A percentile compares a stretch with the other conserved stretches of the same genome.
Conservation (phyloP, 164 flowering plant genomes). For the Hamamelis virginiana region DNA sequence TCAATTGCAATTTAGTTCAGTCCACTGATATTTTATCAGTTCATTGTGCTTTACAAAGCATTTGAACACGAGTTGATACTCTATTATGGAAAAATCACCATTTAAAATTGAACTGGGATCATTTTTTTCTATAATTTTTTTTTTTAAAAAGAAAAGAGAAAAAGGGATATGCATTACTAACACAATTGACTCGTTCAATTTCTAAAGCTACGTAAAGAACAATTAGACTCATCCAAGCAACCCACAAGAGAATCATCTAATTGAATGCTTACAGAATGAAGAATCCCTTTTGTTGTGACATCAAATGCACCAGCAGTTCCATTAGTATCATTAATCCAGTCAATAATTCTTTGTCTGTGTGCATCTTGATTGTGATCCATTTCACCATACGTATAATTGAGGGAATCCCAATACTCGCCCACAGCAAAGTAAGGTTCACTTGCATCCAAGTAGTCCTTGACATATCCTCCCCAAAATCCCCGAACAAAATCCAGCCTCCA, state of each 20-base stretch:
- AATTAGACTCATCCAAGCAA: not conserved
- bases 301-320: slow-evolving; percentile 98
- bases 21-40: not conserved
- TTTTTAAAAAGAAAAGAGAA: too few relatives aligned
- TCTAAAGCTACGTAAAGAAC: not conserved
- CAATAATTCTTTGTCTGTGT: slow-evolving; percentile 92
- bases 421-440: slow-evolving; percentile 93
- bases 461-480: slow-evolving; percentile 99
- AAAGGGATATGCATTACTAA: not conserved
- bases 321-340: slow-evolving; percentile 93
- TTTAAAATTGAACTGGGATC: not conserved
- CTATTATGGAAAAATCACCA: not conserved
- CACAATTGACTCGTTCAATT: not conserved
- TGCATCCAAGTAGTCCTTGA: slow-evolving; percentile 92
- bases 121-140: too few relatives aligned
- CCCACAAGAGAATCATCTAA: not conserved
- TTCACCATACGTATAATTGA: slow-evolving; percentile 83
- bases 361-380: slow-evolving; percentile 97
- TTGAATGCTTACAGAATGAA: slow-evolving; percentile 74
- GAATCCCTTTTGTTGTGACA: slow-evolving; percentile 98
- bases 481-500: slow-evolving; percentile 99
- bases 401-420: slow-evolving; percentile 98
- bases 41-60: not conserved
- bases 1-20: not conserved
- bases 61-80: not conserved